phyloP scores from a whole-genome alignment of 2,329 filamentous ascomycete genomes.

The Penicillium sp. region DNA sequence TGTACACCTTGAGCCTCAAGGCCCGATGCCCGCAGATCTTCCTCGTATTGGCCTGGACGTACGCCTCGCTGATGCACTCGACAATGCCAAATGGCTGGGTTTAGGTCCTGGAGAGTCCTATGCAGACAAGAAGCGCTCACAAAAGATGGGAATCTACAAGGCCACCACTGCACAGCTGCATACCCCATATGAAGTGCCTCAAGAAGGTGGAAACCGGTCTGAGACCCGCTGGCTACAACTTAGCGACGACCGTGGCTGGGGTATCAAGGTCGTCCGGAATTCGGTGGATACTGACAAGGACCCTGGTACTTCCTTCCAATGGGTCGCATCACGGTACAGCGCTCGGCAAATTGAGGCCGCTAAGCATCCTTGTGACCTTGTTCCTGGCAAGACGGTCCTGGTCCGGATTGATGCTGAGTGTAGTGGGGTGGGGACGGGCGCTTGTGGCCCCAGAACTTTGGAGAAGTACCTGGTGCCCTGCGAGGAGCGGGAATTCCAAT shows the following conservation, averaged over 20 bases:
- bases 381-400: constrained; percentile 18
- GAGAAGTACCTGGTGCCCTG: not conserved
- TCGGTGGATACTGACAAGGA: constrained; percentile 16
- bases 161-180: constrained; percentile 24
- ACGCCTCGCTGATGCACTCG: constrained; percentile 14
- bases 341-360: constrained; percentile 24
- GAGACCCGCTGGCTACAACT: constrained; percentile 1
- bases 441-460: constrained; percentile 9
- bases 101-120: constrained; percentile 34
- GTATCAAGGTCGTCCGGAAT: not conserved
- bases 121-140: constrained; percentile 29
- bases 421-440: constrained; percentile 12
- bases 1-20: not conserved
- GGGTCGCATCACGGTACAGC: constrained; percentile 21
- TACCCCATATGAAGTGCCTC: constrained; percentile 25
- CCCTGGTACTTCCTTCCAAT: constrained; percentile 22
- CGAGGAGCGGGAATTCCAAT: not conserved
- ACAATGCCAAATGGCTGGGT: constrained; percentile 31
- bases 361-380: constrained; percentile 26
- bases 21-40: not conserved
- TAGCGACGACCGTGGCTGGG: not conserved
- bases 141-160: constrained; percentile 27
- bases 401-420: constrained; percentile 26
- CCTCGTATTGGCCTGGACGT: not conserved
- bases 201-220: constrained; percentile 4